A percentile compares a stretch with the other conserved stretches of the same genome.
Evolutionary conservation across 169 alveolate genomes (phyloP).

Genomic region (Pseudocohnilembus persalinus): DNA sequence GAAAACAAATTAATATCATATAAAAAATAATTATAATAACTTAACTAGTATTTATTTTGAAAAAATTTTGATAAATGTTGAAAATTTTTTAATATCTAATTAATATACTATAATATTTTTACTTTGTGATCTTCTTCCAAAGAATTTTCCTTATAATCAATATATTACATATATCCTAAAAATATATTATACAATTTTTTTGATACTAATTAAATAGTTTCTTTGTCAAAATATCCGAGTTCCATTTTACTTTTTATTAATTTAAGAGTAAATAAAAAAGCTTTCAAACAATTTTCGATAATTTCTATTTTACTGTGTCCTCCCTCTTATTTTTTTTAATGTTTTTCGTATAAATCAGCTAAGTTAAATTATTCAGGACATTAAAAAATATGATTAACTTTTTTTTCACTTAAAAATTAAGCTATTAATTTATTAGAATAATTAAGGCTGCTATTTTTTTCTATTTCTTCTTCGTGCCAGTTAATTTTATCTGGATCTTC

Average conservation of each 20-base stretch:
- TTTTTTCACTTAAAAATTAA: background rate
- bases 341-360: background rate
- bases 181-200: no score
- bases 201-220: no score
- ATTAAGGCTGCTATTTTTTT: background rate
- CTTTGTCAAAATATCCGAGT: background rate
- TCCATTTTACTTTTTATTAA: background rate
- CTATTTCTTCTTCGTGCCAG: background rate
- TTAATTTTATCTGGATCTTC: background rate
- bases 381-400: background rate
- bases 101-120: no score
- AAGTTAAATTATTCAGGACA: background rate
- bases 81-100: no score
- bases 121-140: background rate
- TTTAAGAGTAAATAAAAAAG: background rate
- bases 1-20: no score
- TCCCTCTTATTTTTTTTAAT: background rate
- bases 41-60: no score
- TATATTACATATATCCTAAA: background rate
- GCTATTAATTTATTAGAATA: background rate
- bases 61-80: no score
- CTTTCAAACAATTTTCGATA: background rate
- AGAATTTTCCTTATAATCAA: background rate
- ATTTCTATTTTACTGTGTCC: background rate
- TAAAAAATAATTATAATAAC: no score